Evolutionary conservation across 2,329 filamentous ascomycete genomes (phyloP).

Genomic region (Rutstroemia sp.): DNA sequence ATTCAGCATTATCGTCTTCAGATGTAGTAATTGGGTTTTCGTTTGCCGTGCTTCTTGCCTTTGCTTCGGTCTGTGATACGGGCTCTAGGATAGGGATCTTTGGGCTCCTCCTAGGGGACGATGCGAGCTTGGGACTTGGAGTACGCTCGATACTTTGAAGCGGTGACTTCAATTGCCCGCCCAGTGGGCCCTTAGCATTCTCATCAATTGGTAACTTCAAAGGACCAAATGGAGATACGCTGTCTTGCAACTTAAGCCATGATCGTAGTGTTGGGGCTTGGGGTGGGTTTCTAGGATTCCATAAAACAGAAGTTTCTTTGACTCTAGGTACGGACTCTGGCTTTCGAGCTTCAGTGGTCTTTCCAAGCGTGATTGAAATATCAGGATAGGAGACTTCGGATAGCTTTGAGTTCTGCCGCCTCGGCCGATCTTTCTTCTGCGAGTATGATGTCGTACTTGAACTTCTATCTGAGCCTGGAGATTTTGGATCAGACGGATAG

Average conservation of each 20-base stretch:
- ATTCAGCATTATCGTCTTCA: neutral
- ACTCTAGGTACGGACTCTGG: neutral
- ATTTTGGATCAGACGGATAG: neutral
- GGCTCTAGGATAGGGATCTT: neutral
- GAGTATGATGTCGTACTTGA: neutral
- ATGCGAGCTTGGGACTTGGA: neutral
- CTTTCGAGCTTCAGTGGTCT: neutral
- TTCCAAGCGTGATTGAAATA: neutral
- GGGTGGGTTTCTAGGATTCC: constrained; percentile 23
- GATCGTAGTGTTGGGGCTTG: constrained; percentile 19
- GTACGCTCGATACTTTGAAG: neutral
- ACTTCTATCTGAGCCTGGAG: neutral
- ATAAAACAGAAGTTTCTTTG: constrained; percentile 20
- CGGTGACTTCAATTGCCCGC: constrained; percentile 23
- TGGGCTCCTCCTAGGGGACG: neutral
- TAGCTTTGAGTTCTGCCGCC: neutral
- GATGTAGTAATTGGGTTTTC: neutral
- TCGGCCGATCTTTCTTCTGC: neutral
- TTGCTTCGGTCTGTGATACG: no score
- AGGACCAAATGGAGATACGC: constrained; percentile 20
- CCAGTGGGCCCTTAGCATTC: constrained; percentile 15
- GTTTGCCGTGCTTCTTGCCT: no score
- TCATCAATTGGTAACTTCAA: constrained; percentile 19
- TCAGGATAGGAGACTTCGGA: neutral
- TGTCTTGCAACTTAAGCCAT: constrained; percentile 22